A percentile compares a stretch with the other conserved stretches of the same genome.
These are phyloP conservation scores for Eucalyptus dawsonii DNA, from an alignment of 345 rosid species.

Conservation along the genomic window DNA sequence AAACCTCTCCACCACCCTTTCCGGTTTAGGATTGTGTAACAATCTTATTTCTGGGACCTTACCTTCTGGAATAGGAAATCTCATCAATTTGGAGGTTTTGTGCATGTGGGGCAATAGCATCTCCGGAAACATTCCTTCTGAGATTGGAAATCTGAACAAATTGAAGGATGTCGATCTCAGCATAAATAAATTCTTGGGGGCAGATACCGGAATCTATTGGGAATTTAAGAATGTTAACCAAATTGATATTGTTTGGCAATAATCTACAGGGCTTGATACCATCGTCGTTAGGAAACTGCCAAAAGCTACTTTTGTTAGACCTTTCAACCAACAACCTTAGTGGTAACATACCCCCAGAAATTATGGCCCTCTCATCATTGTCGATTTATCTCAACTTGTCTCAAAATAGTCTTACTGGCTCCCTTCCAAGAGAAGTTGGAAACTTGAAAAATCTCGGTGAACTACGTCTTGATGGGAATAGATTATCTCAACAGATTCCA, in stretches of 20 bases:
- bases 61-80: background rate
- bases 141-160: background rate
- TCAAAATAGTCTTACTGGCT: background rate
- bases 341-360: background rate
- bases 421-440: background rate
- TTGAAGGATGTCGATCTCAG: rapidly evolving
- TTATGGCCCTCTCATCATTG: background rate
- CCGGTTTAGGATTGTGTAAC: rapidly evolving
- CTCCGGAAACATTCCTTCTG: background rate
- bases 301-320: background rate
- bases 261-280: background rate
- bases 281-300: background rate
- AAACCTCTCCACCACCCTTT: background rate
- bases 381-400: background rate
- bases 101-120: rapidly evolving
- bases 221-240: background rate
- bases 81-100: background rate
- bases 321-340: background rate
- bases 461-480: rapidly evolving
- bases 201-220: background rate
- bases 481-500: background rate
- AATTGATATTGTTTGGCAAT: rapidly evolving
- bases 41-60: background rate
- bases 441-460: background rate
- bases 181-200: background rate